Evolutionary conservation across 1,284 basidiomycete genomes (phyloP), one percentile per base, ranked within the genome.

Genomic region (Entoloma clypeatum): DNA sequence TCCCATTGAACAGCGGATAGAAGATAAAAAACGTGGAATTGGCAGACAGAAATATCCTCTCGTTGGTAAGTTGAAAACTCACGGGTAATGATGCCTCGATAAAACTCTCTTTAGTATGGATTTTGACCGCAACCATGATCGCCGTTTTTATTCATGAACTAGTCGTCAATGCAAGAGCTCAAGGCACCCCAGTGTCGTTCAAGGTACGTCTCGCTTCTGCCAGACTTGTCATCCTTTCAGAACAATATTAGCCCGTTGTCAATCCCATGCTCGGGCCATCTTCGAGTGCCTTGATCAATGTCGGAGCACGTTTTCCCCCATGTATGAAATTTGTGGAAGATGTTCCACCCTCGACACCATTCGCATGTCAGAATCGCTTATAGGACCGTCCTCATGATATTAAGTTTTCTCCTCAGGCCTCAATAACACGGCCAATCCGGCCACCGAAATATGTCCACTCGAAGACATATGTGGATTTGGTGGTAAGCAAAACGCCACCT

Each of bases 201-300:
- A 85, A 89, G 67, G 86, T 79, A 47, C 42, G 68, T 53, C 28
- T 30, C 8, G 19, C 14, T 37, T 7, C n/a, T 28, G 7, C n/a
- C 19, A 33, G 13, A 17, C 6, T 13, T n/a, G 26, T 6, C 28
- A 23, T n/a, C n/a, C 1, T 29, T 9, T 21, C 13, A n/a, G n/a
- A n/a, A n/a, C 16, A 35, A 19, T 24, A 11, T 17, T 43, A 87
- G 72, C 90, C 89, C 3, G 72, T 72, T 8, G 81, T 94, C 49
- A 96, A 96, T 59, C 86, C 85, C 5, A 96, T 97, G 92, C 69
- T 93, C 19, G 94, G 94, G 0, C 94, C 94, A 1, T 86, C 90
- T 0, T 77, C 77, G 28, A 81, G 83, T 31, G 91, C 88, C 3
- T 67, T 98, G 11, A 92, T 97, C 52, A 80, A 87, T 50, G 71